Percentiles rank a stretch among this genome's conserved stretches.
Evolutionary conservation across 1,284 basidiomycete genomes (phyloP).

Genomic region (Retiboletus flavoniger): DNA sequence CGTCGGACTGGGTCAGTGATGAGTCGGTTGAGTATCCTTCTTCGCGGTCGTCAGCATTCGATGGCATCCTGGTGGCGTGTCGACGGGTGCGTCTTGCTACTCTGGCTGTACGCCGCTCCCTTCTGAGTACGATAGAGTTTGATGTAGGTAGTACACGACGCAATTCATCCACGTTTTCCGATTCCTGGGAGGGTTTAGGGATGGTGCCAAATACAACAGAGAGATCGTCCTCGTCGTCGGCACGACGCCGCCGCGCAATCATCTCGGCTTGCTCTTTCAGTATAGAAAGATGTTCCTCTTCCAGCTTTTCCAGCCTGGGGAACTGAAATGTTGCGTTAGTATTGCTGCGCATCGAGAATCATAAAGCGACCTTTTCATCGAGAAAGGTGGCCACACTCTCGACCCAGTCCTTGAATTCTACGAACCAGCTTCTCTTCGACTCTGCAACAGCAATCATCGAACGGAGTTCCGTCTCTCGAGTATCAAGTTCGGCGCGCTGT

Average conservation of each 20-base stretch:
- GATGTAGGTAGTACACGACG: conserved; percentile 52
- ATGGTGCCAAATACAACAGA: conserved; percentile 67
- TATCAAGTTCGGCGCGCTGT: conserved; percentile 71
- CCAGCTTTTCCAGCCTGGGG: conserved; percentile 81
- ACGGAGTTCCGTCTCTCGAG: conserved; percentile 77
- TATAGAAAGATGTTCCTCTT: conserved; percentile 75
- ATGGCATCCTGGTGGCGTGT: conserved; percentile 24
- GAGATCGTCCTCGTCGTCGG: conserved; percentile 84
- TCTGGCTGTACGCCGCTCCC: conserved; percentile 57
- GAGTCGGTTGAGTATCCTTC: conserved; percentile 89
- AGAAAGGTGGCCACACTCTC: conserved; percentile 87
- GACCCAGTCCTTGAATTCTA: conserved; percentile 80
- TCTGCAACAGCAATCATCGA: conserved; percentile 79
- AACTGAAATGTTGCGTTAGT: conserved; percentile 51
- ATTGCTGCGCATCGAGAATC: background rate
- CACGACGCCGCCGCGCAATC: conserved; percentile 59
- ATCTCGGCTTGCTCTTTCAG: conserved; percentile 75
- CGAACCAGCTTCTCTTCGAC: conserved; percentile 84
- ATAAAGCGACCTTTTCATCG: conserved; percentile 77
- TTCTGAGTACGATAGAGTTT: conserved; percentile 47
- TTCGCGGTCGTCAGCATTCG: conserved; percentile 46
- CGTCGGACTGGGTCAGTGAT: conserved; percentile 63
- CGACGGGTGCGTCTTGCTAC: conserved; percentile 47
- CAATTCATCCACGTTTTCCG: conserved; percentile 62
- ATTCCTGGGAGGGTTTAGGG: conserved; percentile 34